These are phyloP conservation scores for Yarrowia sp. DNA, from an alignment of 805 yeast genomes.

Conservation along the genomic window DNA sequence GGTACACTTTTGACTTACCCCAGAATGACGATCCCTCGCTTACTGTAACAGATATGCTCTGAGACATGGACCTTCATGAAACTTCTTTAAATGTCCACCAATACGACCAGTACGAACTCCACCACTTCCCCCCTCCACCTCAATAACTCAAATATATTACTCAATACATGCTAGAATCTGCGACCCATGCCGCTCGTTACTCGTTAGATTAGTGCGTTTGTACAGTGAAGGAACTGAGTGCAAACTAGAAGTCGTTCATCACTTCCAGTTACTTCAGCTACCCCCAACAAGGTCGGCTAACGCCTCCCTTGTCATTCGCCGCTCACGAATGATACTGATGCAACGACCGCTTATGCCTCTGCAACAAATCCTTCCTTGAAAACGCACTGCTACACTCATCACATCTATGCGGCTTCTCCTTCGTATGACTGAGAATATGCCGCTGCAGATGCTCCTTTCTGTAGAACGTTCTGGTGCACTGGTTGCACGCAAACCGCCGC, in stretches of 20 bases:
- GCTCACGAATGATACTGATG: slow-evolving; percentile 13
- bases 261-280: too few species aligned
- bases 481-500: slow-evolving; percentile 33
- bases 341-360: slow-evolving; percentile 29
- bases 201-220: slow-evolving; percentile 4
- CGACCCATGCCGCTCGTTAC: slow-evolving; percentile 1
- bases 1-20: too few species aligned
- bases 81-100: too few species aligned
- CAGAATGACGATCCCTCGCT: too few species aligned
- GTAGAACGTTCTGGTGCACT: slow-evolving; percentile 28
- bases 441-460: slow-evolving; percentile 37
- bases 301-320: too few species aligned
- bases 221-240: too few species aligned
- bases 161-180: slow-evolving; percentile 8
- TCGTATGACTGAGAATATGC: slow-evolving; percentile 34
- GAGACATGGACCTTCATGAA: too few species aligned
- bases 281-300: too few species aligned
- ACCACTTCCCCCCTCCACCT: not conserved
- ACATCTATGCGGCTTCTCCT: slow-evolving; percentile 28
- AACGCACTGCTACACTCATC: slow-evolving; percentile 23
- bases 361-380: slow-evolving; percentile 36
- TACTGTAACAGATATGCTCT: too few species aligned
- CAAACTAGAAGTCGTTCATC: too few species aligned
- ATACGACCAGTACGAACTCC: too few species aligned
- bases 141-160: slow-evolving; percentile 13